These are phyloP conservation scores for Penicillium sp. DNA, from an alignment of 2,329 filamentous ascomycete genomes.

Conservation along the genomic window DNA sequence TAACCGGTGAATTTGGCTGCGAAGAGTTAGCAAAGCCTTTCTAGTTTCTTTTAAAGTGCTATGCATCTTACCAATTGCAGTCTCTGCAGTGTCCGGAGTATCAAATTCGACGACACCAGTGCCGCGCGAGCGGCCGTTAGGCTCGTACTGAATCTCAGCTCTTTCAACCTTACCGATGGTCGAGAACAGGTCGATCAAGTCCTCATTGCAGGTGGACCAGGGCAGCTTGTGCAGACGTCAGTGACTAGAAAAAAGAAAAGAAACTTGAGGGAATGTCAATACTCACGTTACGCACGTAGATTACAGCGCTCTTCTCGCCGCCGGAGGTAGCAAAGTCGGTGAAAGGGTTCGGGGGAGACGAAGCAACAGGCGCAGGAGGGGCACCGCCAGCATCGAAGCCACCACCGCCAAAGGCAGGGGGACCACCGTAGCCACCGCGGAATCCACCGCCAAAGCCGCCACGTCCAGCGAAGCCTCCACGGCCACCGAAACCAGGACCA, in stretches of 20 bases:
- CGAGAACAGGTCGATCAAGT: constrained; percentile 91
- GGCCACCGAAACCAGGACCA: constrained; percentile 38
- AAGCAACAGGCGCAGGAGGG: constrained; percentile 41
- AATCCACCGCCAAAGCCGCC: constrained; percentile 52
- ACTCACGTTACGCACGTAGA: constrained; percentile 96
- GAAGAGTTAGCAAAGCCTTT: constrained; percentile 19
- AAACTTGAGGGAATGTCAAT: not conserved
- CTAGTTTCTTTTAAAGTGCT: not conserved
- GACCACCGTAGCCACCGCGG: constrained; percentile 47
- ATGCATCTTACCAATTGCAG: constrained; percentile 67
- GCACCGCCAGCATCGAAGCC: constrained; percentile 52
- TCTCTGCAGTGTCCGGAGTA: constrained; percentile 77
- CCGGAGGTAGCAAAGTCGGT: constrained; percentile 88
- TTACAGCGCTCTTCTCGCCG: constrained; percentile 76
- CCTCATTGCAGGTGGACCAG: constrained; percentile 98
- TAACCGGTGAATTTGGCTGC: constrained; percentile 93
- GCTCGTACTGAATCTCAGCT: constrained; percentile 98
- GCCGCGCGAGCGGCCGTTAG: constrained; percentile 89
- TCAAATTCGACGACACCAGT: constrained; percentile 97
- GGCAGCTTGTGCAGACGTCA: constrained; percentile 68
- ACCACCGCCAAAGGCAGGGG: constrained; percentile 33
- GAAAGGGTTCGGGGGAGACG: constrained; percentile 74
- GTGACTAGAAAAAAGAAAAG: not conserved
- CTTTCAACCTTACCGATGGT: constrained; percentile 98
- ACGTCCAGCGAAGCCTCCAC: constrained; percentile 57